phyloP scores from a whole-genome alignment of 768 basidiomycete species.

The Mycena olivaceomarginata region DNA sequence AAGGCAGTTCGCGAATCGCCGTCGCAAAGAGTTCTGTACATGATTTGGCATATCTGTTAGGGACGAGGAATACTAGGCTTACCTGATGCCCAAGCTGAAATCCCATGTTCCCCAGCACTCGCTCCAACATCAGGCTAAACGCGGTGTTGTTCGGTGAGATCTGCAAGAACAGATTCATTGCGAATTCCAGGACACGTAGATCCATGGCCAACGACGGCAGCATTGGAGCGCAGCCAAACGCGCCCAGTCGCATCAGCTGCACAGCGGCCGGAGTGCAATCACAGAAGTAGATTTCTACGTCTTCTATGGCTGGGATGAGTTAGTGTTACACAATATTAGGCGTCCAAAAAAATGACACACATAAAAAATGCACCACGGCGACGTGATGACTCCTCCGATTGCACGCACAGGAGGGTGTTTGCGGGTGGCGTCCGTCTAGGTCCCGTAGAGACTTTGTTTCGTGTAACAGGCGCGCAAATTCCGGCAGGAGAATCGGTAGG shows the following conservation, averaged over 20 bases:
- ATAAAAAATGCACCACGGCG: neutral
- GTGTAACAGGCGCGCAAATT: neutral
- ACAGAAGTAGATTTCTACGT: neutral
- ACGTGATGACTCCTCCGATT: neutral
- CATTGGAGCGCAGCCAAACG: slow-evolving; percentile 8
- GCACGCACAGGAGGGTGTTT: neutral
- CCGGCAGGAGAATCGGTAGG: neutral
- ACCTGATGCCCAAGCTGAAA: slow-evolving; percentile 24
- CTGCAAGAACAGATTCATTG: slow-evolving; percentile 14
- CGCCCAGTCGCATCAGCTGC: neutral
- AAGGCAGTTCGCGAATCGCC: slow-evolving; percentile 9
- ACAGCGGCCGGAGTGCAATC: neutral
- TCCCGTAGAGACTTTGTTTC: slow-evolving; percentile 15
- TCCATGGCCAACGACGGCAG: slow-evolving; percentile 19
- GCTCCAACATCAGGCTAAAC: neutral
- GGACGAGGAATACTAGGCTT: neutral
- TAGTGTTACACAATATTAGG: neutral
- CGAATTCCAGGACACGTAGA: slow-evolving; percentile 22
- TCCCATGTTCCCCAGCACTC: neutral
- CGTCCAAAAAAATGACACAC: neutral
- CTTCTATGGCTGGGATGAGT: neutral
- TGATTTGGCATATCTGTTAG: too few relatives aligned
- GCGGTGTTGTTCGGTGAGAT: slow-evolving; percentile 28
- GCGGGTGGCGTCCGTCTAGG: neutral
- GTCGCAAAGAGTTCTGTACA: neutral